phyloP scores from a whole-genome alignment of 2,329 filamentous ascomycete genomes.

The Coniochaeta ligniaria region DNA sequence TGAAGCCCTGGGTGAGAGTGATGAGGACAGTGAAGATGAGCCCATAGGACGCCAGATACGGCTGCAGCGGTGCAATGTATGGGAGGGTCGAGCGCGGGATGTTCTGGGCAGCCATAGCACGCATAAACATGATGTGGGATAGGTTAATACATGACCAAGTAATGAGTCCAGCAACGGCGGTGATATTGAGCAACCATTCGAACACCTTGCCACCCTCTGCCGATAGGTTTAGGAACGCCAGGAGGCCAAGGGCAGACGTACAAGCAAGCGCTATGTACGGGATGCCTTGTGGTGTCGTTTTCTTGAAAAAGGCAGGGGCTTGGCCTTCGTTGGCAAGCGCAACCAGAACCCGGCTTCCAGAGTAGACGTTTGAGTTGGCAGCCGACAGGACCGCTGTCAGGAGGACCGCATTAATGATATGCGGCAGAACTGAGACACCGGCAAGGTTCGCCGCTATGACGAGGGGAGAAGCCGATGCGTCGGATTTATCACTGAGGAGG shows the following conservation, averaged over 20 bases:
- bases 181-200: slow-evolving; percentile 67
- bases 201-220: slow-evolving; percentile 53
- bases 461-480: slow-evolving; percentile 60
- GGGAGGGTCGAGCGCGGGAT: slow-evolving; percentile 51
- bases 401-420: slow-evolving; percentile 72
- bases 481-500: slow-evolving; percentile 42
- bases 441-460: slow-evolving; percentile 54
- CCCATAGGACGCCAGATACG: slow-evolving; percentile 58
- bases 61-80: slow-evolving; percentile 55
- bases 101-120: slow-evolving; percentile 46
- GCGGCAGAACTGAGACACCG: slow-evolving; percentile 55
- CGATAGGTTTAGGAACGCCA: slow-evolving; percentile 63
- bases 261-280: slow-evolving; percentile 53
- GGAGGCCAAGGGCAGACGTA: slow-evolving; percentile 51
- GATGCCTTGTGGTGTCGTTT: slow-evolving; percentile 54
- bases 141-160: slow-evolving; percentile 60
- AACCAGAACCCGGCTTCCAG: slow-evolving; percentile 60
- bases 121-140: slow-evolving; percentile 60
- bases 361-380: slow-evolving; percentile 72
- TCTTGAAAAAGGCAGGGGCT: slow-evolving; percentile 51
- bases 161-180: slow-evolving; percentile 61
- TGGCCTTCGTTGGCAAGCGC: slow-evolving; percentile 58
- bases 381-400: slow-evolving; percentile 73
- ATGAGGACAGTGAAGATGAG: slow-evolving; percentile 59
- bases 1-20: slow-evolving; percentile 62